Evolutionary conservation across 495 filamentous ascomycete species (phyloP).

Genomic region (Xylaria acuta): DNA sequence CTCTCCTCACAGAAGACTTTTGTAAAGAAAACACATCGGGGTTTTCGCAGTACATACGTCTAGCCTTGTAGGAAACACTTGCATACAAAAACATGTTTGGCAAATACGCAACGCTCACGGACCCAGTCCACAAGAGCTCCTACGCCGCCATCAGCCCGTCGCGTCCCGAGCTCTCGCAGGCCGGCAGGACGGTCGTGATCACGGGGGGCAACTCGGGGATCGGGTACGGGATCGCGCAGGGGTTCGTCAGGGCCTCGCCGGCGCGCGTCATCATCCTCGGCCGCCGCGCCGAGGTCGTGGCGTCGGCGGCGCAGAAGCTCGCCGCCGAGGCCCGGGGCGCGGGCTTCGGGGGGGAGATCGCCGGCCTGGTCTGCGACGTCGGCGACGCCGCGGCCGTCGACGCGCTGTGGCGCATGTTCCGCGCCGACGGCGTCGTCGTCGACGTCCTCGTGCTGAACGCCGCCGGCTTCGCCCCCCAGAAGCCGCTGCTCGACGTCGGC

Average conservation of each 20-base stretch:
- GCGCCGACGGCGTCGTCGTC: constrained; percentile 36
- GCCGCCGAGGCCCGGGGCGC: constrained; percentile 9
- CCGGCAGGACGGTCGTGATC: constrained; percentile 54
- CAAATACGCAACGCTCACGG: constrained; percentile 30
- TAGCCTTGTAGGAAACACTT: background rate
- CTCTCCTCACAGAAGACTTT: background rate
- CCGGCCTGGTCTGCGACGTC: constrained; percentile 37
- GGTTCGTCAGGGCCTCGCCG: constrained; percentile 42
- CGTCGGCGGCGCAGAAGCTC: constrained; percentile 26
- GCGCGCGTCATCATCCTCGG: constrained; percentile 37
- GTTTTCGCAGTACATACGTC: background rate
- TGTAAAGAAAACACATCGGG: background rate
- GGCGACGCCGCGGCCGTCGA: constrained; percentile 30
- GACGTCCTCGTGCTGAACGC: constrained; percentile 53
- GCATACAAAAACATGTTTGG: no score
- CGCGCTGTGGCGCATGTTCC: constrained; percentile 44
- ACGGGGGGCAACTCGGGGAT: constrained; percentile 51
- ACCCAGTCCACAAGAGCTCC: constrained; percentile 37
- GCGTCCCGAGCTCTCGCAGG: constrained; percentile 52
- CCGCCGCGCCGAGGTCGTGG: constrained; percentile 32
- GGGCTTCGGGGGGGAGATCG: constrained; percentile 26
- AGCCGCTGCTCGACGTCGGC: constrained; percentile 40
- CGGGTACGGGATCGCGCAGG: constrained; percentile 42
- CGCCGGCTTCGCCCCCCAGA: constrained; percentile 19
- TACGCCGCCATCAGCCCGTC: constrained; percentile 51